Evolutionary conservation across 148 eudicot species (phyloP), one percentile per base, ranked within the genome.

Genomic region (Simmondsia chinensis): DNA sequence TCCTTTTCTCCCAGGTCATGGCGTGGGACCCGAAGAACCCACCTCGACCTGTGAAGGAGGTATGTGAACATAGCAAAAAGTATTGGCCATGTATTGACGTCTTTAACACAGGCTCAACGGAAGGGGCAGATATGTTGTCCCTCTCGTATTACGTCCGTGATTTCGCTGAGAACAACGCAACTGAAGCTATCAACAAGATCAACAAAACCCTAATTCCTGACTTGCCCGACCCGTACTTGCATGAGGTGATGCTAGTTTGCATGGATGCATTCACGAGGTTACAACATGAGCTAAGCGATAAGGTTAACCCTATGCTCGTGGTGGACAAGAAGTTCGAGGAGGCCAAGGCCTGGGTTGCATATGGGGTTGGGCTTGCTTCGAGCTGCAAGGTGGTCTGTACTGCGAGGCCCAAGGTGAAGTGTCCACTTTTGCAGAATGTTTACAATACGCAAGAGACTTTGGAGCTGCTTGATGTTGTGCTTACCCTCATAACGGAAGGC

Each of bases 271-370:
- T 51, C 43, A 35, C 35, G 1, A 19, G 25, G 3, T 18, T 59
- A 24, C 26, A 42, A 3, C 43, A 50, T 3, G 30, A 32, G 13
- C 22, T 59, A 0, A 4, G 12, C 17, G 34, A 33, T 17, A 32
- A 33, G 30, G 57, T 59, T 1, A 42, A 25, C 36, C 49, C 56
- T 12, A 59, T 59, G 64, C 41, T 59, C 9, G 25, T 23, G 4
- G 5, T 10, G 1, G 11, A 18, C 7, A 6, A 4, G 0, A 14
- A 26, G 28, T 59, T 50, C 33, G 21, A 21, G 1, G 65, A 51
- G 14, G 65, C 57, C 1, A 60, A 43, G 20, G 57, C 57, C 20
- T 60, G 65, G 65, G 65, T 50, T 11, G 22, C 29, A 5, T 50
- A 60, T 37, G 58, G 45, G 0, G 43, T 60, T 8, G 57, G 57